A percentile compares a stretch with the other conserved stretches of the same genome.
These are phyloP conservation scores for Ogataea ramenticola DNA, from an alignment of 805 yeast genomes.

Conservation along the genomic window DNA sequence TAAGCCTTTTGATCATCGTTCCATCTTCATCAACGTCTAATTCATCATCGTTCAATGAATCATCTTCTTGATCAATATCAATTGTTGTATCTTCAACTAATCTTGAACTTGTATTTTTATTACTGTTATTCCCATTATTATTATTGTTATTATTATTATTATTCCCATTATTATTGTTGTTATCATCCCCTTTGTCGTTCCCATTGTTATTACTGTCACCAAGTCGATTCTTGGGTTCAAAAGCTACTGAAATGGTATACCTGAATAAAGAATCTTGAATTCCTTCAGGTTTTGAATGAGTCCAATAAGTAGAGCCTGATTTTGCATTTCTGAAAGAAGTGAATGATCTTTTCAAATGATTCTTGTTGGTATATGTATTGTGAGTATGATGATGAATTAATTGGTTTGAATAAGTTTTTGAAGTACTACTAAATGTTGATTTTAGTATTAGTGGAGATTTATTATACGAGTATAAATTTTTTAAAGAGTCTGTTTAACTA, in stretches of 20 bases:
- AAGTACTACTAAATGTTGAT: no score
- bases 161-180: slow-evolving; percentile 3
- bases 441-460: no score
- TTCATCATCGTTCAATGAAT: slow-evolving; percentile 4
- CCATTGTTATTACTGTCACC: slow-evolving; percentile 5
- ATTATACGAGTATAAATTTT: no score
- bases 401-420: not conserved
- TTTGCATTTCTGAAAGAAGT: not conserved
- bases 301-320: slow-evolving; percentile 1
- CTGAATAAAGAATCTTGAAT: slow-evolving; percentile 24
- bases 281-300: not conserved
- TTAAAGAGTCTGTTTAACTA: no score
- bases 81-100: no score
- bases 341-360: not conserved
- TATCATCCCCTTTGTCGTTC: no score
- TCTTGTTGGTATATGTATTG: no score
- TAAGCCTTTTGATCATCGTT: slow-evolving; percentile 18
- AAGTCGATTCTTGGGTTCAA: slow-evolving; percentile 61
- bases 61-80: slow-evolving; percentile 4
- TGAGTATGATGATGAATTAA: not conserved
- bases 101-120: no score
- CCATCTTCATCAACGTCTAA: slow-evolving; percentile 17
- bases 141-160: no score
- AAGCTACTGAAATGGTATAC: slow-evolving; percentile 61
- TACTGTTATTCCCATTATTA: no score